Conservation (phyloP, 75 land plant genomes). For the Selaginella tamariscina region DNA sequence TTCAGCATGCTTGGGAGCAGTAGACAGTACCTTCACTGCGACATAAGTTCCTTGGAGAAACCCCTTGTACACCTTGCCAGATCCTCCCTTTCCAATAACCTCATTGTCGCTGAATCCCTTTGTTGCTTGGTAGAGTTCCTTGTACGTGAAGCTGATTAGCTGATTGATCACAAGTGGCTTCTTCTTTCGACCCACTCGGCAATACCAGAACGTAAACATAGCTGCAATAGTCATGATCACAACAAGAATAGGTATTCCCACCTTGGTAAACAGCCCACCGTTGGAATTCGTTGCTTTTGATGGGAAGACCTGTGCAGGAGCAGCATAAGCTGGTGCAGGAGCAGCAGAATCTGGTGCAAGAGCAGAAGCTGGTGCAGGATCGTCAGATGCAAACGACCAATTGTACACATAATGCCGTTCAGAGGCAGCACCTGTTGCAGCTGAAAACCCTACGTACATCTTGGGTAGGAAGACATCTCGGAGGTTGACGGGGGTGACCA, state of each 20-base stretch:
- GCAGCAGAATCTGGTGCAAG: neutral
- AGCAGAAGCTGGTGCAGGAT: neutral
- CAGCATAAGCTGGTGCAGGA: too few relatives aligned
- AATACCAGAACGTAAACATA: neutral
- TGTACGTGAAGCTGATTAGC: constrained; percentile 1
- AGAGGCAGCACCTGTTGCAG: neutral
- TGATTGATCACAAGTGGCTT: neutral
- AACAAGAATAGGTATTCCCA: neutral
- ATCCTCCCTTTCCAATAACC: neutral
- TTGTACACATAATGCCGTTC: neutral
- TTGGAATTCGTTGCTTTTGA: neutral
- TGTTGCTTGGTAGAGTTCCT: neutral
- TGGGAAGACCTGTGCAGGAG: neutral
- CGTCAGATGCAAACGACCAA: neutral
- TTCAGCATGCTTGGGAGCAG: neutral
- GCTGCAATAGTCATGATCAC: neutral
- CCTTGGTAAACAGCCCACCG: neutral
- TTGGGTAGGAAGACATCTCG: neutral
- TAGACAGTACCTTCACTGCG: constrained; percentile 3
- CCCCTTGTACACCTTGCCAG: neutral
- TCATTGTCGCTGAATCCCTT: neutral
- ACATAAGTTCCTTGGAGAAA: neutral
- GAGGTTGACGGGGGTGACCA: neutral
- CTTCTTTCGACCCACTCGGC: neutral
- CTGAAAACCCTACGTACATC: neutral